Percentiles rank a stretch among this genome's conserved stretches.
Conservation (phyloP, 1,139 yeast species). For the Arxiozyma bovina region DNA sequence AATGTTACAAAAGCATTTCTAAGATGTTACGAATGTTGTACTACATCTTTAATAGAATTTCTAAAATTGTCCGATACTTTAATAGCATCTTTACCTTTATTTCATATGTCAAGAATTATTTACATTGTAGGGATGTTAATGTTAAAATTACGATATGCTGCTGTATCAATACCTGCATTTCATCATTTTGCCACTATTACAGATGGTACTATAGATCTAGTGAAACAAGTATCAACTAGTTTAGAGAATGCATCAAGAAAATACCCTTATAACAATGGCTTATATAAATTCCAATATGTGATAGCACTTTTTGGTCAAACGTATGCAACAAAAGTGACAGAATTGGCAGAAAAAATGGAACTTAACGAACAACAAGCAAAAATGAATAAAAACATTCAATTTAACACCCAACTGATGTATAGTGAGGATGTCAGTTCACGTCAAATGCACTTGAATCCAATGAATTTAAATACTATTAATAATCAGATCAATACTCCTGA, state of each 20-base stretch:
- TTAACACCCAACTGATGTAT: slow-evolving; percentile 4
- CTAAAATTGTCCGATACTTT: slow-evolving; percentile 36
- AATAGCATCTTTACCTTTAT: slow-evolving; percentile 51
- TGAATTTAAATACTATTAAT: not conserved
- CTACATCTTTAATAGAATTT: slow-evolving; percentile 44
- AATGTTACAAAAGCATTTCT: slow-evolving; percentile 32
- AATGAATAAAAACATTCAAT: slow-evolving; percentile 1
- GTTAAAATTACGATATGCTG: slow-evolving; percentile 48
- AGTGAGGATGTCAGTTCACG: not conserved
- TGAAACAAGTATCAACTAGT: slow-evolving; percentile 39
- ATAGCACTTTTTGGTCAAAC: slow-evolving; percentile 52
- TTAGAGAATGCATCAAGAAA: slow-evolving; percentile 19
- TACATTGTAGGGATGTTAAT: slow-evolving; percentile 57
- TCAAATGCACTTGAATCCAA: not conserved
- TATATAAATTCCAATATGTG: slow-evolving; percentile 47
- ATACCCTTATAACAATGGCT: slow-evolving; percentile 42
- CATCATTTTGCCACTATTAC: slow-evolving; percentile 42
- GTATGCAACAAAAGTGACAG: slow-evolving; percentile 44
- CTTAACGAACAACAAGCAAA: not conserved
- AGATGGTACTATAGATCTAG: slow-evolving; percentile 37
- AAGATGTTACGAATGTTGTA: slow-evolving; percentile 49
- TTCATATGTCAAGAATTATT: slow-evolving; percentile 54
- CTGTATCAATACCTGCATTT: slow-evolving; percentile 47
- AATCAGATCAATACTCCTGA: not conserved
- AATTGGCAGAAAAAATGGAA: slow-evolving; percentile 9